A percentile compares a stretch with the other conserved stretches of the same genome.
These are phyloP conservation scores for Pyrus betulifolia DNA, from an alignment of 306 rosid genomes.

Conservation along the genomic window DNA sequence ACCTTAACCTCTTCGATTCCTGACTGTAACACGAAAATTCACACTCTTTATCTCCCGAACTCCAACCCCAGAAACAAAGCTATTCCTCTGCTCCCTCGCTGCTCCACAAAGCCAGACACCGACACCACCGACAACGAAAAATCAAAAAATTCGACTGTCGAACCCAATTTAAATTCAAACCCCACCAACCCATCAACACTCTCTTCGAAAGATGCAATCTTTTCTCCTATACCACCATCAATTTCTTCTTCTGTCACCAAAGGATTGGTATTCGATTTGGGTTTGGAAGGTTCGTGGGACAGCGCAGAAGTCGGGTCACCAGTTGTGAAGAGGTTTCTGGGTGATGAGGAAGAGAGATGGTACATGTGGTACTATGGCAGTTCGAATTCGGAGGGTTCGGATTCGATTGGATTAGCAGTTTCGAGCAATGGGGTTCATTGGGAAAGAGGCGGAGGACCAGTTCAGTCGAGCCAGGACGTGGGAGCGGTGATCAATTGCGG, in stretches of 20 bases:
- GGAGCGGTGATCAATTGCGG: constrained; percentile 55
- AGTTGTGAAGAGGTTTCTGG: constrained; percentile 63
- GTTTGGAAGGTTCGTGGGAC: constrained; percentile 50
- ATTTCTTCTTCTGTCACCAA: constrained; percentile 20
- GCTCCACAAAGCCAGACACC: constrained; percentile 59
- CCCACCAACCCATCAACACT: constrained; percentile 15
- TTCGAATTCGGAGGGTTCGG: constrained; percentile 25
- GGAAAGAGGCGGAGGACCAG: constrained; percentile 57
- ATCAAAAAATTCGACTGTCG: constrained; percentile 21
- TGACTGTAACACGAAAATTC: constrained; percentile 25
- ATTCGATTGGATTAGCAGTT: constrained; percentile 57
- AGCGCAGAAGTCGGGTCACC: constrained; percentile 62
- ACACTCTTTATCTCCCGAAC: constrained; percentile 7
- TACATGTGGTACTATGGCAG: constrained; percentile 77
- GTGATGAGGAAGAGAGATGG: constrained; percentile 83
- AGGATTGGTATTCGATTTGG: constrained; percentile 68
- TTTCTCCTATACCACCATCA: constrained; percentile 13
- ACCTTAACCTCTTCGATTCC: constrained; percentile 29
- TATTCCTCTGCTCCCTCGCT: constrained; percentile 30
- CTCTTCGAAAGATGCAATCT: constrained; percentile 7
- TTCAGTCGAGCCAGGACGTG: constrained; percentile 42
- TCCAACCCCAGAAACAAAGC: constrained; percentile 18
- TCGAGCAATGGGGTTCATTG: constrained; percentile 88
- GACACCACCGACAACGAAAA: constrained; percentile 37
- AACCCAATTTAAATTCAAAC: constrained; percentile 20